These are phyloP conservation scores for Pichia sp. DNA, from an alignment of 1,139 yeast species.

Conservation along the genomic window DNA sequence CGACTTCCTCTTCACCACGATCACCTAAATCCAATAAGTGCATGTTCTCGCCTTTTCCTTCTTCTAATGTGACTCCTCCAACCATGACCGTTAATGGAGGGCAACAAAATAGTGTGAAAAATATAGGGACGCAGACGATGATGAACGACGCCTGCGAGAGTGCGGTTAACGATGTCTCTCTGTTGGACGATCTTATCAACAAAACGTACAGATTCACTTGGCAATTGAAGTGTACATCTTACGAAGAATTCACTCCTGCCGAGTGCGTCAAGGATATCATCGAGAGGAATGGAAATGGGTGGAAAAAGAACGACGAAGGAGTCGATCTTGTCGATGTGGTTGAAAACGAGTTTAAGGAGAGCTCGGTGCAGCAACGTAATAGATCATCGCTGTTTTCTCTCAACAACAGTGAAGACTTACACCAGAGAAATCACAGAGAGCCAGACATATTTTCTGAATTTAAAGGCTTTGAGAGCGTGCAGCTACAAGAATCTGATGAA, in stretches of 20 bases:
- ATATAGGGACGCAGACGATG: constrained; percentile 12
- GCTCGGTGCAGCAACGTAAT: neutral
- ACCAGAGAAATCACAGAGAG: constrained; percentile 1
- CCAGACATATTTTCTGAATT: constrained; percentile 24
- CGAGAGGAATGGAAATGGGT: constrained; percentile 63
- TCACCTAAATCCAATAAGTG: neutral
- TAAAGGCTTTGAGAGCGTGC: constrained; percentile 17
- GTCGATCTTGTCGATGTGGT: constrained; percentile 30
- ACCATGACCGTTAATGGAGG: neutral
- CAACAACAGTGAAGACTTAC: neutral
- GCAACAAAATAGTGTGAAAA: neutral
- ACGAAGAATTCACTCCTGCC: constrained; percentile 68
- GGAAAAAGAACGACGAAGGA: constrained; percentile 43
- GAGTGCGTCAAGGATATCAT: constrained; percentile 74
- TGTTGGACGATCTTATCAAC: constrained; percentile 35
- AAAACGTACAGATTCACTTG: constrained; percentile 68
- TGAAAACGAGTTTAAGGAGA: constrained; percentile 20
- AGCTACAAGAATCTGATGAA: constrained; percentile 2
- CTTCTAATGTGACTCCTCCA: neutral
- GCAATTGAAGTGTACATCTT: constrained; percentile 42
- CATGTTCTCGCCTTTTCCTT: neutral
- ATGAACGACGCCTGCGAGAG: constrained; percentile 18
- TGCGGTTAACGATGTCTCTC: constrained; percentile 9
- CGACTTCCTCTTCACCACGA: neutral
- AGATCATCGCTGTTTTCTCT: neutral